phyloP scores from a whole-genome alignment of 78 protist species.

The Protostelium mycophagum region DNA sequence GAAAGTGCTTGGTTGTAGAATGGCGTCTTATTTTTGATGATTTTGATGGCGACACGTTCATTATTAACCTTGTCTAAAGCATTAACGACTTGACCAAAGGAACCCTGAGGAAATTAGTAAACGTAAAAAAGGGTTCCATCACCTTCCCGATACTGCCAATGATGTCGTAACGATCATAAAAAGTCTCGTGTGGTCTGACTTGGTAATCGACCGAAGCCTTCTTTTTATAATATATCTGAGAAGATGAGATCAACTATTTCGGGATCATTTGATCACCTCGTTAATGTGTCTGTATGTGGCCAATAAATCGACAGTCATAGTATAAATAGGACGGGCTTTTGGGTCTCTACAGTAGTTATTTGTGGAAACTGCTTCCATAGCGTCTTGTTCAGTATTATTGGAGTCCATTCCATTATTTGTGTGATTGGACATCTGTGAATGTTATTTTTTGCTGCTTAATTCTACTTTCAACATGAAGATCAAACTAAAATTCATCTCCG shows the following conservation, averaged over 20 bases:
- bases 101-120: constrained; percentile 38
- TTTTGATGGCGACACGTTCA: constrained; percentile 85
- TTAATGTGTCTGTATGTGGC: background rate
- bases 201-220: constrained; percentile 27
- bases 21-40: constrained; percentile 81
- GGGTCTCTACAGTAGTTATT: too few relatives aligned
- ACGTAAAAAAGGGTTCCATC: background rate
- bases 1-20: constrained; percentile 77
- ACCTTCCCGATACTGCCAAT: constrained; percentile 62
- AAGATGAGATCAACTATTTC: background rate
- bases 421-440: too few relatives aligned
- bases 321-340: background rate
- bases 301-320: background rate
- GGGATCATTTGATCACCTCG: background rate
- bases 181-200: constrained; percentile 30
- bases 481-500: too few relatives aligned
- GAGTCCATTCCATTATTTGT: too few relatives aligned
- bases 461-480: too few relatives aligned
- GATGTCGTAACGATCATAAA: constrained; percentile 53
- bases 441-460: too few relatives aligned
- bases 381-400: too few relatives aligned
- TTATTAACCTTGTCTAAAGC: constrained; percentile 14
- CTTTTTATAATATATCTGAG: background rate
- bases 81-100: constrained; percentile 89
- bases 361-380: too few relatives aligned